A percentile compares a stretch with the other conserved stretches of the same genome.
Conservation (phyloP, 2,329 filamentous ascomycete species). For the Beauveria sp. region DNA sequence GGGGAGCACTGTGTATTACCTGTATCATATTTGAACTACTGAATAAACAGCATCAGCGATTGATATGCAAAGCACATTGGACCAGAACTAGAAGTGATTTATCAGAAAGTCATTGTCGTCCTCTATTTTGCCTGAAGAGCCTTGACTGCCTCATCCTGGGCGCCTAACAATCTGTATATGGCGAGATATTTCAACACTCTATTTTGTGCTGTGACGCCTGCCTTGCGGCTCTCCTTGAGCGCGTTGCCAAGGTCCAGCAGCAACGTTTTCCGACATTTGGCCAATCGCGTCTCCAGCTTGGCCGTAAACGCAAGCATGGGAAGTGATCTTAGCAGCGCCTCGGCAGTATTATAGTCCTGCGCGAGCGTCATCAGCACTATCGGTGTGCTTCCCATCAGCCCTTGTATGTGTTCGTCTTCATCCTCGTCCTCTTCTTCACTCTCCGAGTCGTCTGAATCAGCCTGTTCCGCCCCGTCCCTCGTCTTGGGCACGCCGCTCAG, state of each 20-base stretch:
- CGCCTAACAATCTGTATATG: conserved; percentile 45
- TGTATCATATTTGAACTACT: conserved; percentile 13
- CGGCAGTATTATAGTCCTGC: conserved; percentile 35
- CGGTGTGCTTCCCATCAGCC: conserved; percentile 38
- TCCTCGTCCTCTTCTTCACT: conserved; percentile 35
- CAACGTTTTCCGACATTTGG: conserved; percentile 47
- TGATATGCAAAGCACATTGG: conserved; percentile 4
- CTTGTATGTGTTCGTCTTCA: conserved; percentile 26
- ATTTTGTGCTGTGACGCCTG: conserved; percentile 33
- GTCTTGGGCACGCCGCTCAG: conserved; percentile 34
- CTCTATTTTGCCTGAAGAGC: conserved; percentile 25
- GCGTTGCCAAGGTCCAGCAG: conserved; percentile 48
- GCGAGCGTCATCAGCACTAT: conserved; percentile 38
- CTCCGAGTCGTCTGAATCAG: background rate
- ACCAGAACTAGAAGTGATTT: conserved; percentile 5
- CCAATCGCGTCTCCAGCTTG: conserved; percentile 45
- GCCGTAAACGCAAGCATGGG: conserved; percentile 41
- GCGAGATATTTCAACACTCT: conserved; percentile 44
- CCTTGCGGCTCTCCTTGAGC: conserved; percentile 35
- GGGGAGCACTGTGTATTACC: conserved; percentile 4
- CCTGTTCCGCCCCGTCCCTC: conserved; percentile 7
- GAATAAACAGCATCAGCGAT: conserved; percentile 11
- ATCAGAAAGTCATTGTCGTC: conserved; percentile 24
- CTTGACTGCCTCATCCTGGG: conserved; percentile 45
- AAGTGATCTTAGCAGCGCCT: conserved; percentile 34